These are phyloP conservation scores for Tripterygium wilfordii DNA, from an alignment of 177 flowering plant genomes.

Conservation along the genomic window DNA sequence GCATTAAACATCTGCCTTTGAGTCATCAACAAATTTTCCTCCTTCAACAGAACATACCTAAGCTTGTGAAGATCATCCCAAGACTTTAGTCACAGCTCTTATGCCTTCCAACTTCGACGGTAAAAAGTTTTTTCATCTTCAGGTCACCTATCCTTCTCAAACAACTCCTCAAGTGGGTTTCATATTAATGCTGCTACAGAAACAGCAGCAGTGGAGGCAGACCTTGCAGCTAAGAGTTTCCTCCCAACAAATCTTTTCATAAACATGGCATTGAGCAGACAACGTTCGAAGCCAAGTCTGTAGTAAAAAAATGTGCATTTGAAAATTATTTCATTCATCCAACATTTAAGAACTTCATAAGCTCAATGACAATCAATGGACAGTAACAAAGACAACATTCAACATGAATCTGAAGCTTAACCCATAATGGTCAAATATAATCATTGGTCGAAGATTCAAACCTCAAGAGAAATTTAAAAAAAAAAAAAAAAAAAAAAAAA, in stretches of 20 bases:
- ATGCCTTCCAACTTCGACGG: constrained; percentile 91
- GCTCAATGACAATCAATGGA: no score
- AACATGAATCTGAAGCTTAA: no score
- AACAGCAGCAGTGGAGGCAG: constrained; percentile 41
- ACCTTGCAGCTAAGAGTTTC: constrained; percentile 39
- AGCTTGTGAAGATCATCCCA: constrained; percentile 93
- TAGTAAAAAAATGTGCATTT: no score
- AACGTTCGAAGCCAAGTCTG: no score
- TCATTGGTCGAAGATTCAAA: no score
- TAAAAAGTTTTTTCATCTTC: constrained; percentile 78
- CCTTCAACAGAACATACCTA: constrained; percentile 87
- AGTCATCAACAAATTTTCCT: constrained; percentile 94
- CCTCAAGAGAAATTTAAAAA: background rate
- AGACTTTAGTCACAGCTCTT: constrained; percentile 79
- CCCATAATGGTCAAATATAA: no score
- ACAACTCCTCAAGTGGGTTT: constrained; percentile 80
- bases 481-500: no score
- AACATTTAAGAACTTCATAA: no score
- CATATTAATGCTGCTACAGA: constrained; percentile 17
- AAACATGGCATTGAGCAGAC: no score
- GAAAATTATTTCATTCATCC: no score
- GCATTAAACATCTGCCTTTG: constrained; percentile 91
- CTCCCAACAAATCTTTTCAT: constrained; percentile 46
- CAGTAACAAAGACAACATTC: no score
- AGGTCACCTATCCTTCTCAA: constrained; percentile 58